phyloP scores from a whole-genome alignment of 768 basidiomycete species.

The Macrocybe gigantea region DNA sequence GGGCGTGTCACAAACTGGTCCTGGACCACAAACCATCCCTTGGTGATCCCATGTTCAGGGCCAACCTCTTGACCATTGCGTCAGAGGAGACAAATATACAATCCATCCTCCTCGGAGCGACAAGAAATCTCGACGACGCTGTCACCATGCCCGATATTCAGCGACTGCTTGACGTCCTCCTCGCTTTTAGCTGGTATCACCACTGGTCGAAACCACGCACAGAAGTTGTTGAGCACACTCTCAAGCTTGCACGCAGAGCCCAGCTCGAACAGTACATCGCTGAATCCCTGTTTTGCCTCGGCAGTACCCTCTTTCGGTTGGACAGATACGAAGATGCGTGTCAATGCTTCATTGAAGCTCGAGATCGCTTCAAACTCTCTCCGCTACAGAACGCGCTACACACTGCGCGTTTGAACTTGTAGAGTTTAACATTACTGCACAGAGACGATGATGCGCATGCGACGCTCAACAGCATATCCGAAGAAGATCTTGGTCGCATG shows the following conservation, averaged over 20 bases:
- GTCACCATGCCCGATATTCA: no score
- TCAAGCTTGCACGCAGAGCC: neutral
- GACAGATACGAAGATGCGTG: no score
- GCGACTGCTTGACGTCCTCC: neutral
- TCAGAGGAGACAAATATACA: neutral
- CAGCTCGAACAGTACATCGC: neutral
- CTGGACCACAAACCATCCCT: conserved; percentile 5
- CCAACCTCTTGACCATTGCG: neutral
- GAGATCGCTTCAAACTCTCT: no score
- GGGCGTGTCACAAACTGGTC: conserved; percentile 9
- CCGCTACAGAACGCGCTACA: no score
- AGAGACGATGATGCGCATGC: no score
- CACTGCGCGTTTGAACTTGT: no score
- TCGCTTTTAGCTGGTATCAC: conserved; percentile 1
- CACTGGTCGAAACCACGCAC: neutral
- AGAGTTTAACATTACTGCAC: no score
- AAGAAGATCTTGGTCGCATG: no score
- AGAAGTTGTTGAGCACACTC: neutral
- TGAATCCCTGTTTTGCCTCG: neutral
- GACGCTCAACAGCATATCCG: no score
- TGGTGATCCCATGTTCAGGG: conserved; percentile 1
- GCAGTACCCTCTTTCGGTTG: neutral
- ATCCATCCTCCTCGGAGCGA: conserved; percentile 6
- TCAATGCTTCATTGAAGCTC: no score
- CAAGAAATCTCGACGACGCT: no score